Base-by-base conservation (phyloP, 345 rosid genomes). In the Noccaea bulbosa region DNA sequence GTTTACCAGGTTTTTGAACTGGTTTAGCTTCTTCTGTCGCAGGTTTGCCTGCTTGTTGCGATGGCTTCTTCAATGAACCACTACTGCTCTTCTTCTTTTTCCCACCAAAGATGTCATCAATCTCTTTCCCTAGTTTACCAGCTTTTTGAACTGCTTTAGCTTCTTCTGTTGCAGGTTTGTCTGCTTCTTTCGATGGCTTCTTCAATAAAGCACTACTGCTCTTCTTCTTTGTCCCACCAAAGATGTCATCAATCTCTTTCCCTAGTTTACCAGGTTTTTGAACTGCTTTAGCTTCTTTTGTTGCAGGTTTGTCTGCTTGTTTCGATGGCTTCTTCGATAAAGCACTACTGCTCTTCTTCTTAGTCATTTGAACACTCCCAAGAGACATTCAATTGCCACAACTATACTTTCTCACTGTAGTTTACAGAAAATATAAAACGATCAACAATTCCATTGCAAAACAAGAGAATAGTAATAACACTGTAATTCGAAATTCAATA, bases 361-460 rank as follows among this genome's bases (percentile, higher is more conserved):
- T 82, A 5, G 77, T 55, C 82, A 75, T 81, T 66, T 52, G 35
- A 17, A 41, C 54, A 62, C 41, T 38, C 65, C 33, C n/a, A 38
- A 22, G 24, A 22, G 40, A 48, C 27, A 4, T 30, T 48, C 74
- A 59, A 49, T 14, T 11, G 12, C 57, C 57, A n/a, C 59, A 70
- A 15, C 27, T 51, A 9, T 1, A 40, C 71, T 40, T 50, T n/a
- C 37, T 22, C 70, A 24, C 70, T 51, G 50, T 6, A 51, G 14
- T 4, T 22, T 37, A 11, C 2, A 11, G 6, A 60, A 58, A 6
- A 11, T 3, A 54, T 14, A 35, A 16, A 51, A 8, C 2, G 22
- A 27, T 70, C 27, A 59, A 55, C 20, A 67, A 45, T 14, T 14
- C 17, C 7, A 58, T 59, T 4, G 6, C 66, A 48, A 3, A 69